Evolutionary conservation across 78 protist species (phyloP).

Genomic region (Kipferlia bialata): DNA sequence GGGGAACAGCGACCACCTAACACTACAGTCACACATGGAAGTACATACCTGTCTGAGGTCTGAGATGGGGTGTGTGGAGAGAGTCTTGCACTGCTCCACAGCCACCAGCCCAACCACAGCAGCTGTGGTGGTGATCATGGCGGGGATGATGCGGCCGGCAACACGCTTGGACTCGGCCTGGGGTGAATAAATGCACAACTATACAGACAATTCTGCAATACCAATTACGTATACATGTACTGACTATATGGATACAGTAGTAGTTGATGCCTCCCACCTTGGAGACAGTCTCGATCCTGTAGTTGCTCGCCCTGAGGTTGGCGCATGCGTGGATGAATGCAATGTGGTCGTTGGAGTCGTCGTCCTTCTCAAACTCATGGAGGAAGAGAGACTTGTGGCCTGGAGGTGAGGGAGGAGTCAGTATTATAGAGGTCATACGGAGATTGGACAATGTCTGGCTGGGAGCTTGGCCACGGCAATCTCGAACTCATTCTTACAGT

Average conservation of each 20-base stretch:
- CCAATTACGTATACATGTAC: too few relatives aligned
- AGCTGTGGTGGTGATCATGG: conserved; percentile 99
- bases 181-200: too few relatives aligned
- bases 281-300: conserved; percentile 69
- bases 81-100: conserved; percentile 73
- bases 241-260: too few relatives aligned
- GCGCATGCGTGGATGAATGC: conserved; percentile 71
- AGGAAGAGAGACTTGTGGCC: too few relatives aligned
- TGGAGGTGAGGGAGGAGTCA: too few relatives aligned
- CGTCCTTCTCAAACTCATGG: conserved; percentile 79
- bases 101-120: conserved; percentile 44
- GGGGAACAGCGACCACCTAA: too few relatives aligned
- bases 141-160: conserved; percentile 98
- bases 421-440: background rate
- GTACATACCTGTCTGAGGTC: background rate
- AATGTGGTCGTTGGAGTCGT: conserved; percentile 94
- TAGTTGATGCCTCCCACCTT: too few relatives aligned
- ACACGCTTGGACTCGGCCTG: conserved; percentile 58
- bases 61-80: too few relatives aligned
- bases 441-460: background rate
- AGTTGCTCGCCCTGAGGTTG: conserved; percentile 90
- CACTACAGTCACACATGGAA: background rate
- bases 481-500: conserved; percentile 1
- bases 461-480: conserved; percentile 10
- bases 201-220: too few relatives aligned